A percentile compares a stretch with the other conserved stretches of the same genome.
phyloP scores from a whole-genome alignment of 139 green algal genomes.

The Desmodesmus armatus region DNA sequence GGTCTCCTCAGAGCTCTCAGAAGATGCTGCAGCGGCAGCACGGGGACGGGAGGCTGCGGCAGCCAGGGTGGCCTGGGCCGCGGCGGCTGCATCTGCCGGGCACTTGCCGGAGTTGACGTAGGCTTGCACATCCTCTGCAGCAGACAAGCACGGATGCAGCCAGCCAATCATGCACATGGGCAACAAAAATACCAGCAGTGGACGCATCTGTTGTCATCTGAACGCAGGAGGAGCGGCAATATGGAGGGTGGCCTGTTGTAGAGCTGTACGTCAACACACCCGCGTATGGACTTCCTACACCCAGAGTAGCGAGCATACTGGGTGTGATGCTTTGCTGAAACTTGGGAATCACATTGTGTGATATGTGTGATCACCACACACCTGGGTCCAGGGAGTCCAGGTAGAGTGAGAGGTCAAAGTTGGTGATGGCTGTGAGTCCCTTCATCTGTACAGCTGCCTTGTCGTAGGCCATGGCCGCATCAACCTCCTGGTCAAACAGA shows the following conservation, averaged over 20 bases:
- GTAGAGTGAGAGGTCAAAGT: slow-evolving; percentile 79
- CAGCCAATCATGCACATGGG: background rate
- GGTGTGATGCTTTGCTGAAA: background rate
- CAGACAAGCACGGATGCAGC: background rate
- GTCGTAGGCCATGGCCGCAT: slow-evolving; percentile 85
- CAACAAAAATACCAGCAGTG: background rate
- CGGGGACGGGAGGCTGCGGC: background rate
- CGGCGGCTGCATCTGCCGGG: slow-evolving; percentile 9
- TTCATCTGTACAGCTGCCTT: slow-evolving; percentile 64
- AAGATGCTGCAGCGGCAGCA: background rate
- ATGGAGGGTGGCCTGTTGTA: background rate
- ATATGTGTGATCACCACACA: background rate
- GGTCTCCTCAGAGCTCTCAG: no score
- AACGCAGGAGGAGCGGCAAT: no score
- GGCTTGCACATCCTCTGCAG: slow-evolving; percentile 28
- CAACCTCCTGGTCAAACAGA: slow-evolving; percentile 73
- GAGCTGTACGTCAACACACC: background rate
- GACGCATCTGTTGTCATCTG: background rate
- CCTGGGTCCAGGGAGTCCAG: slow-evolving; percentile 57
- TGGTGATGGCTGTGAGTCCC: slow-evolving; percentile 74
- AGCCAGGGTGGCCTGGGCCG: background rate
- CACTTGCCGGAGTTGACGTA: slow-evolving; percentile 32
- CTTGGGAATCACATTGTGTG: background rate
- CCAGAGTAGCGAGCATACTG: background rate
- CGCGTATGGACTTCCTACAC: background rate